Percentiles rank a stretch among this genome's conserved stretches.
Evolutionary conservation across 1,284 basidiomycete species (phyloP).

Genomic region (Apiotrichum mycotoxinovorans): DNA sequence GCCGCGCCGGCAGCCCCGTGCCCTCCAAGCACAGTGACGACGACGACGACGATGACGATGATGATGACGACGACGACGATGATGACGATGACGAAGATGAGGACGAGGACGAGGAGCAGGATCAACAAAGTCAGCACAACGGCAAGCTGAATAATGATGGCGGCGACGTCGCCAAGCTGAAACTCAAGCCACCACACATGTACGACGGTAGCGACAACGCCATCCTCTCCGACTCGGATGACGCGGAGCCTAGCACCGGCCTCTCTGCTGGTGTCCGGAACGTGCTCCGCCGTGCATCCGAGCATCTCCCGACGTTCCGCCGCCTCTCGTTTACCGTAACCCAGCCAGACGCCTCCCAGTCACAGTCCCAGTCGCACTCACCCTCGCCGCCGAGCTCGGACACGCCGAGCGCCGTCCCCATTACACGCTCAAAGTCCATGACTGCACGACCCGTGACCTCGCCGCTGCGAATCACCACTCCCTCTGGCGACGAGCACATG

Average conservation of each 20-base stretch:
- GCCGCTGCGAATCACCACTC: not conserved
- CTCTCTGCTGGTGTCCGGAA: slow-evolving; percentile 18
- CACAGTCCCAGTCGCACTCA: not conserved
- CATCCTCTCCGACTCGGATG: not conserved
- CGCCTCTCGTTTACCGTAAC: slow-evolving; percentile 17
- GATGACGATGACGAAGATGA: slow-evolving; percentile 24
- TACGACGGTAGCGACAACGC: slow-evolving; percentile 12
- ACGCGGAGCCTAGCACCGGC: not conserved
- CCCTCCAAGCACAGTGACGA: slow-evolving; percentile 55
- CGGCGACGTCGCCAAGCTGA: not conserved
- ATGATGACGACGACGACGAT: slow-evolving; percentile 59
- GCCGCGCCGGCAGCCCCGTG: slow-evolving; percentile 38
- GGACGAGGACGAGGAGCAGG: slow-evolving; percentile 10
- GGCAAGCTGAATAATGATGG: not conserved
- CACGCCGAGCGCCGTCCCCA: not conserved
- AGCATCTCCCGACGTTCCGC: slow-evolving; percentile 30
- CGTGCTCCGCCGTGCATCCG: slow-evolving; percentile 37
- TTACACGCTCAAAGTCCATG: not conserved
- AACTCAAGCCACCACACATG: slow-evolving; percentile 5
- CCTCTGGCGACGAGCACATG: too few relatives aligned
- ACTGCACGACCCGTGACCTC: not conserved
- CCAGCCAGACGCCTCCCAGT: too few relatives aligned
- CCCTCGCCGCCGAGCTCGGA: not conserved
- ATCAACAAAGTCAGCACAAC: not conserved
- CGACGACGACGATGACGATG: slow-evolving; percentile 33